Conservation (phyloP, 2,329 filamentous ascomycete genomes). For the Ophiocordyceps unilateralis region DNA sequence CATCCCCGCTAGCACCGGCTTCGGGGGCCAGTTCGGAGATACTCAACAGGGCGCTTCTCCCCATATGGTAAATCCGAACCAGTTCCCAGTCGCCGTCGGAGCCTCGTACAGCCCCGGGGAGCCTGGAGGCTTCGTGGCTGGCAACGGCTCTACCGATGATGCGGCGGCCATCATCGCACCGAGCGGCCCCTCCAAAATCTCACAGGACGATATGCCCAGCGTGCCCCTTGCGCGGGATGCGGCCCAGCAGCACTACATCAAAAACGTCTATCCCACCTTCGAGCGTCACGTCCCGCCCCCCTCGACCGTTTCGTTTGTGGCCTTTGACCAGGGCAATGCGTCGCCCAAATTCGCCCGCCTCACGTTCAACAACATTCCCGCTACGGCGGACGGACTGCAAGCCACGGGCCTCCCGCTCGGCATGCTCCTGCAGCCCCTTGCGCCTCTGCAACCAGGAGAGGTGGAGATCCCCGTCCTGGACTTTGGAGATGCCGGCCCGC, state of each 20-base stretch:
- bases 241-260: conserved; percentile 68
- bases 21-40: conserved; percentile 27
- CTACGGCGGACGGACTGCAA: conserved; percentile 59
- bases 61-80: conserved; percentile 21
- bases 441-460: conserved; percentile 68
- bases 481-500: conserved; percentile 81
- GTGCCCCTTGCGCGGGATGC: conserved; percentile 72
- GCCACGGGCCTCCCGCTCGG: conserved; percentile 76
- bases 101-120: conserved; percentile 18
- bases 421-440: conserved; percentile 75
- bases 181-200: conserved; percentile 38
- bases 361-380: conserved; percentile 84
- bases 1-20: conserved; percentile 15
- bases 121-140: conserved; percentile 10
- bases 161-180: conserved; percentile 16
- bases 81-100: conserved; percentile 44
- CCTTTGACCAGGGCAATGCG: conserved; percentile 91
- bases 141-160: conserved; percentile 10
- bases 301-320: conserved; percentile 73
- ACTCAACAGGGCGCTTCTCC: conserved; percentile 12
- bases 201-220: conserved; percentile 85
- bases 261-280: conserved; percentile 85
- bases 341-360: conserved; percentile 87
- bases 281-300: conserved; percentile 86
- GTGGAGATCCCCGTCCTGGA: conserved; percentile 79